A percentile compares a stretch with the other conserved stretches of the same genome.
Evolutionary conservation across 495 filamentous ascomycete species (phyloP).

Genomic region (Daldinia grandis): DNA sequence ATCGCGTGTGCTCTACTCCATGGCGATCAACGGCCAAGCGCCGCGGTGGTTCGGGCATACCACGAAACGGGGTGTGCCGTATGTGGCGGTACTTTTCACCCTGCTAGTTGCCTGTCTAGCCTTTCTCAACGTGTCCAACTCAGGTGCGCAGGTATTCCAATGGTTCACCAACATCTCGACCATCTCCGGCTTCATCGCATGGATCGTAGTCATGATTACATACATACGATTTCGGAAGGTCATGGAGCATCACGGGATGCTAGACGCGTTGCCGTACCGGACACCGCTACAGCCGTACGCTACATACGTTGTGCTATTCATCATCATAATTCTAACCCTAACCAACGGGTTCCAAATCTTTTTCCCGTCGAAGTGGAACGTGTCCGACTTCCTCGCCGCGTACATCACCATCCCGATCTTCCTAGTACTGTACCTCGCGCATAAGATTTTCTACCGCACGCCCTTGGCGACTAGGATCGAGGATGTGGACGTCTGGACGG

Average conservation of each 20-base stretch:
- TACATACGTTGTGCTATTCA: constrained; percentile 48
- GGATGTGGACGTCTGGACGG: constrained; percentile 57
- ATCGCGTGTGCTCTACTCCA: constrained; percentile 77
- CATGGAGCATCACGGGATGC: constrained; percentile 48
- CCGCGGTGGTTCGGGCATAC: constrained; percentile 64
- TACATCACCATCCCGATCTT: constrained; percentile 60
- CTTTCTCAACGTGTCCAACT: constrained; percentile 67
- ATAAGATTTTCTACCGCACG: constrained; percentile 51
- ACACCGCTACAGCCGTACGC: constrained; percentile 55
- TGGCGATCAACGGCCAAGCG: constrained; percentile 70
- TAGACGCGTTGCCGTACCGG: constrained; percentile 51
- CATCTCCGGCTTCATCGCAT: constrained; percentile 59
- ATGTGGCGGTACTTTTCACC: constrained; percentile 65
- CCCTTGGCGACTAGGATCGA: constrained; percentile 40
- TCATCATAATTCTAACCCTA: constrained; percentile 53
- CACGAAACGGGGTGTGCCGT: constrained; percentile 67
- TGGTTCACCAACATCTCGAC: constrained; percentile 66
- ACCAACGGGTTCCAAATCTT: constrained; percentile 61
- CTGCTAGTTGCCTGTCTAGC: constrained; percentile 65
- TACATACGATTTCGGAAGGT: constrained; percentile 59
- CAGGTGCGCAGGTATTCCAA: constrained; percentile 64
- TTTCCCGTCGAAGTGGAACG: constrained; percentile 46
- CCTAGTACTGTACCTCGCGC: constrained; percentile 51
- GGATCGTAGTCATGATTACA: constrained; percentile 59
- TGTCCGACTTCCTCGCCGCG: constrained; percentile 53